Conservation (phyloP, 805 yeast genomes). For the Lipomyces yamadae region DNA sequence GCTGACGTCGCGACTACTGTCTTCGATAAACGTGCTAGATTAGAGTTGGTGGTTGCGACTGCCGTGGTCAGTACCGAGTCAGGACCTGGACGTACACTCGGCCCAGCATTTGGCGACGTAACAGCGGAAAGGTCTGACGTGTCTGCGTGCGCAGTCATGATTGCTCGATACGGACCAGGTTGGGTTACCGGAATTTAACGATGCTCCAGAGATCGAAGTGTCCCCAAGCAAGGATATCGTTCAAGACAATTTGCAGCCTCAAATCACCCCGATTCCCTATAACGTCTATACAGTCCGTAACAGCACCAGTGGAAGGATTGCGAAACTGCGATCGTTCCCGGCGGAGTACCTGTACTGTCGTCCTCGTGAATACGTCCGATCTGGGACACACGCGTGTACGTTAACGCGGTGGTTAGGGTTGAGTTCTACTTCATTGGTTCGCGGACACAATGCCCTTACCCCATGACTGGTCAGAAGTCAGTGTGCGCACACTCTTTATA, state of each 20-base stretch:
- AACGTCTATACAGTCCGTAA: background rate
- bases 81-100: conserved; percentile 5
- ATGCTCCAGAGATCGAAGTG: background rate
- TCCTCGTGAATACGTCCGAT: no score
- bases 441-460: background rate
- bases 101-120: background rate
- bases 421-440: background rate
- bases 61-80: conserved; percentile 45
- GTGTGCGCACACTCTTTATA: no score
- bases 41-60: conserved; percentile 48
- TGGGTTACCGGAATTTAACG: background rate
- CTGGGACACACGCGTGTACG: no score
- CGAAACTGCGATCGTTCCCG: background rate
- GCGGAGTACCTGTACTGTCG: no score
- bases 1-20: conserved; percentile 49
- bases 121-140: background rate
- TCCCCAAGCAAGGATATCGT: background rate
- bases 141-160: background rate
- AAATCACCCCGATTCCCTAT: background rate
- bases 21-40: conserved; percentile 47
- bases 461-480: background rate
- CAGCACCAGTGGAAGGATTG: background rate
- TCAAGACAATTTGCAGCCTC: background rate
- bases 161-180: background rate
- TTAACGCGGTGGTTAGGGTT: background rate